Base-by-base conservation (phyloP, 1,284 basidiomycete genomes). In the Ceratobasidium sp. region DNA sequence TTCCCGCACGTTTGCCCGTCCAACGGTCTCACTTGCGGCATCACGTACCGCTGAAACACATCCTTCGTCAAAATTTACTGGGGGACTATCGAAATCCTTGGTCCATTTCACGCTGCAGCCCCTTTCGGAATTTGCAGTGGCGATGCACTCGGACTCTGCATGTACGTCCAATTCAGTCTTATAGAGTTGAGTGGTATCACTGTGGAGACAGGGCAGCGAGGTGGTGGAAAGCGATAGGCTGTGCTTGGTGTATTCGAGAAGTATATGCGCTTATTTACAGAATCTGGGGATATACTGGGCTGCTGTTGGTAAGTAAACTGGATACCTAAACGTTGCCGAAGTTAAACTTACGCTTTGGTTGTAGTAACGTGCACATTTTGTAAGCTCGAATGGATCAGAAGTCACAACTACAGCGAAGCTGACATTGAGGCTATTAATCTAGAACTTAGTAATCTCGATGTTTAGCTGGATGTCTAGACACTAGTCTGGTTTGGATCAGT, bases 61-160 rank as follows among this genome's bases (percentile, higher is more conserved):
- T 12, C 40, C 76, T 44, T 81, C 76, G 56, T 82, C 78, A 67
- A 82, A 82, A 23, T 56, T 55, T 15, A 80, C 81, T 61, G 42
- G n/a, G 26, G 72, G 80, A 49, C 77, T 76, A 49, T 60, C 80
- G 79, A 42, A 81, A 72, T 67, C 79, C 40, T 68, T 82, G 70
- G 79, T 80, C 67, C 58, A 80, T 64, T 66, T 80, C 79, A 51
- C 81, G 61, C 1, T 73, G 77, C 64, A 76, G 77, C 60, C 64
- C 23, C 53, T 68, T 77, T 63, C 51, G 79, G 55, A 20, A 64
- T 40, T 78, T 68, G 18, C 13, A 13, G 55, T 49, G 2, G 80
- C 80, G 26, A 81, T 79, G 18, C 79, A 56, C 20, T 46, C 60
- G 20, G 78, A 79, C 33, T 66, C 81, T 15, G 28, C 56, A 26